A percentile compares a stretch with the other conserved stretches of the same genome.
Conservation (phyloP, 345 rosid genomes). For the Mangifera indica region DNA sequence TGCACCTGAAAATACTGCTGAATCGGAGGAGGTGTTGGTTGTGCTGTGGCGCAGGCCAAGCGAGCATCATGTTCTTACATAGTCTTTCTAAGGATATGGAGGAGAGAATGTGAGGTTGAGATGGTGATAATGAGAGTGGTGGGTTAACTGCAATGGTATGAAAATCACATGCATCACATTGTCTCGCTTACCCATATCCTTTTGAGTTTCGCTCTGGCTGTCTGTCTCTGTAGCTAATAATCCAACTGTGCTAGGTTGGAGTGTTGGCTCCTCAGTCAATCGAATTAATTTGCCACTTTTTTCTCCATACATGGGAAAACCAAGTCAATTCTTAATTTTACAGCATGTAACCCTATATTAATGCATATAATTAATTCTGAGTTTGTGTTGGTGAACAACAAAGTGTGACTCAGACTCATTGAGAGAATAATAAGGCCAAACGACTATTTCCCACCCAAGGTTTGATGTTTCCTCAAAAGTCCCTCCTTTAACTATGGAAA, state of each 20-base stretch:
- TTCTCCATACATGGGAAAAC: no score
- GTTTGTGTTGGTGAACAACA: no score
- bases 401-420: no score
- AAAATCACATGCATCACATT: slow-evolving; percentile 44
- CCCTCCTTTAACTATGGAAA: no score
- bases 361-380: no score
- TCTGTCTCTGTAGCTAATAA: background rate
- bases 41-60: slow-evolving; percentile 34
- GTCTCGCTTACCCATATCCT: slow-evolving; percentile 19
- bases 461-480: no score
- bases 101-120: slow-evolving; percentile 39
- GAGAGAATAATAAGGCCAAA: no score
- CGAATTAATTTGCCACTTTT: no score
- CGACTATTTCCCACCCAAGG: no score
- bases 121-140: slow-evolving; percentile 43
- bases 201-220: background rate
- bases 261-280: no score
- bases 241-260: background rate
- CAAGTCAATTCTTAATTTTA: no score
- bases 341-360: no score
- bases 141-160: slow-evolving; percentile 36
- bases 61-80: slow-evolving; percentile 39
- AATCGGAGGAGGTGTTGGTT: background rate
- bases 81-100: slow-evolving; percentile 29
- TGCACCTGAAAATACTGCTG: slow-evolving; percentile 12